Percentiles rank a stretch among this genome's conserved stretches.
Conservation (phyloP, 768 basidiomycete genomes). For the Tricholoma flavovirens region DNA sequence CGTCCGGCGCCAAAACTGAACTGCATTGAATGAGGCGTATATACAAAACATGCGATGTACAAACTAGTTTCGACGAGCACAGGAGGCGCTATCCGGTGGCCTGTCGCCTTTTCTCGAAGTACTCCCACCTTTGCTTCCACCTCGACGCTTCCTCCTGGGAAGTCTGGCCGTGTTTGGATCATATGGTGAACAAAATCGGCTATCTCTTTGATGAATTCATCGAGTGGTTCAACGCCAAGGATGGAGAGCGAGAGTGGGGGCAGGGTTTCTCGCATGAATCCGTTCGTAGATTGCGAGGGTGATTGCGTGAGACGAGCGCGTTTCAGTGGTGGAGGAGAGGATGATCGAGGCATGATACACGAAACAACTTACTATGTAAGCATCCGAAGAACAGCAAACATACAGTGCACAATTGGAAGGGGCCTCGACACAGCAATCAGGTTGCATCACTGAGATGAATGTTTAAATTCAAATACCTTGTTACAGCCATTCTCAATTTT, state of each 20-base stretch:
- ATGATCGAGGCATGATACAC: conserved; percentile 16
- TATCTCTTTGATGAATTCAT: conserved; percentile 89
- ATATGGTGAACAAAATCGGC: conserved; percentile 83
- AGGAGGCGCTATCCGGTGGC: conserved; percentile 60
- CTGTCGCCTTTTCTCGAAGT: conserved; percentile 50
- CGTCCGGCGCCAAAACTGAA: conserved; percentile 62
- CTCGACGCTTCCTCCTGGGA: conserved; percentile 55
- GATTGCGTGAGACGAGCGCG: conserved; percentile 24
- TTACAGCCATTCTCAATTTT: no score
- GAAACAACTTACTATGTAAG: no score
- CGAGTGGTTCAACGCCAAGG: conserved; percentile 83
- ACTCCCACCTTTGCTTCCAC: conserved; percentile 90
- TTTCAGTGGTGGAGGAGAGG: conserved; percentile 26
- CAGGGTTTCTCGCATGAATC: conserved; percentile 26
- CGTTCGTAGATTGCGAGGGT: conserved; percentile 19
- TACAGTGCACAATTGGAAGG: no score
- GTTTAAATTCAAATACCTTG: no score
- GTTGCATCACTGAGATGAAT: no score
- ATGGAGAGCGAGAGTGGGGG: conserved; percentile 75
- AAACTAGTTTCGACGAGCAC: conserved; percentile 81
- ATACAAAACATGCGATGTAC: conserved; percentile 23
- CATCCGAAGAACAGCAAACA: no score
- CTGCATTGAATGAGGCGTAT: conserved; percentile 3
- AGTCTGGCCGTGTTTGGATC: conserved; percentile 51
- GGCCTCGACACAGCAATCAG: no score